Conservation (phyloP, 495 filamentous ascomycete genomes). For the Acidomyces sp. region DNA sequence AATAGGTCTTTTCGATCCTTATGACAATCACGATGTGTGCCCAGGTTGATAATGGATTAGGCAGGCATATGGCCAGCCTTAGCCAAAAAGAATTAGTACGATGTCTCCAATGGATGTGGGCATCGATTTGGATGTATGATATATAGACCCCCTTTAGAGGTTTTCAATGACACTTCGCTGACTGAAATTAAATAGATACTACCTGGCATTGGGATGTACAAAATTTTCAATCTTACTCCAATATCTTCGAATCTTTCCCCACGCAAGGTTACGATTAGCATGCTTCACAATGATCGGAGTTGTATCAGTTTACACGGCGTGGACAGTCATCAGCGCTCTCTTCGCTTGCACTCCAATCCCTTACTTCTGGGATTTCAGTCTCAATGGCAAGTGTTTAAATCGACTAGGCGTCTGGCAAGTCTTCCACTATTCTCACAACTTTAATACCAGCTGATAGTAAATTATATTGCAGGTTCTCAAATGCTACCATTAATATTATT, state of each 20-base stretch:
- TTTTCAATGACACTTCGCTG: background rate
- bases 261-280: constrained; percentile 16
- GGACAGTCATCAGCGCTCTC: constrained; percentile 23
- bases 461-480: constrained; percentile 28
- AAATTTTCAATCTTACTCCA: constrained; percentile 23
- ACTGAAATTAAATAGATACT: constrained; percentile 17
- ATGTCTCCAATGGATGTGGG: constrained; percentile 16
- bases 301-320: constrained; percentile 13
- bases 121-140: constrained; percentile 9
- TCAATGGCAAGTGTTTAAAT: constrained; percentile 32
- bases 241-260: constrained; percentile 23
- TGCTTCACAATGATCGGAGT: constrained; percentile 19
- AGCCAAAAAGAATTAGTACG: constrained; percentile 1
- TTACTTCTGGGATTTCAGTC: constrained; percentile 29
- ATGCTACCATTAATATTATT: constrained; percentile 38
- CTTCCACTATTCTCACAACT: background rate
- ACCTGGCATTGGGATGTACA: constrained; percentile 18
- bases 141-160: too few relatives aligned
- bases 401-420: constrained; percentile 30
- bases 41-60: constrained; percentile 17
- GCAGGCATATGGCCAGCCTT: constrained; percentile 11
- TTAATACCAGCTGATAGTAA: too few relatives aligned
- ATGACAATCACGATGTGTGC: constrained; percentile 14
- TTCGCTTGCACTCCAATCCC: constrained; percentile 26
- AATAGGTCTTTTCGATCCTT: constrained; percentile 14